Evolutionary conservation across 2,329 filamentous ascomycete genomes (phyloP).

Genomic region (Colletotrichum spaethianum): DNA sequence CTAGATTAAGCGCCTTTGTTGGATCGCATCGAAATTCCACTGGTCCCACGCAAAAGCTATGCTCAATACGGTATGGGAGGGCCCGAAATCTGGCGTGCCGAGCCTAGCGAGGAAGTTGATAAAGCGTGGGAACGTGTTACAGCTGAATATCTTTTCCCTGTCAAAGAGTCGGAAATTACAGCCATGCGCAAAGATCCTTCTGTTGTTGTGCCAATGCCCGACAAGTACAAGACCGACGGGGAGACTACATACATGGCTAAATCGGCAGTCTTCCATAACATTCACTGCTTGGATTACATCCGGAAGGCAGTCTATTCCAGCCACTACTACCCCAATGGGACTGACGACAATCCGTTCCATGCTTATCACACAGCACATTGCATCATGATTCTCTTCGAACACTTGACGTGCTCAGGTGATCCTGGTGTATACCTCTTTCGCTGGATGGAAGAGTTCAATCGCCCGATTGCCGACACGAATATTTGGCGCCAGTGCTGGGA

Average conservation of each 20-base stretch:
- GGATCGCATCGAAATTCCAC: slow-evolving; percentile 2
- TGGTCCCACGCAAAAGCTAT: slow-evolving; percentile 23
- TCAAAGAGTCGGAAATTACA: slow-evolving; percentile 17
- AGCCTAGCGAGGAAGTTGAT: slow-evolving; percentile 29
- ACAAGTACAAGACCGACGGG: slow-evolving; percentile 17
- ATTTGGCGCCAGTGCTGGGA: slow-evolving; percentile 31
- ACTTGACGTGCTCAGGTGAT: slow-evolving; percentile 11
- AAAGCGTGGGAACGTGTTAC: slow-evolving; percentile 29
- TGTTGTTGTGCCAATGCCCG: slow-evolving; percentile 20
- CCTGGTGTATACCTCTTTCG: slow-evolving; percentile 2
- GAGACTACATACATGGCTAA: slow-evolving; percentile 26
- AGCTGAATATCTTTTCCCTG: slow-evolving; percentile 20
- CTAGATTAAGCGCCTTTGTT: slow-evolving; percentile 1
- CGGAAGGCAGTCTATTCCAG: slow-evolving; percentile 12
- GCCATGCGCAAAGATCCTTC: slow-evolving; percentile 23
- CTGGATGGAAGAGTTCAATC: slow-evolving; percentile 27
- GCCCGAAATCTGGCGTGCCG: slow-evolving; percentile 20
- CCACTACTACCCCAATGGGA: slow-evolving; percentile 28
- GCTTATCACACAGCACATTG: slow-evolving; percentile 23
- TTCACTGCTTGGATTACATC: slow-evolving; percentile 33
- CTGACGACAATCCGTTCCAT: slow-evolving; percentile 26
- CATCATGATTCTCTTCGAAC: slow-evolving; percentile 28
- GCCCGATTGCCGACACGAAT: slow-evolving; percentile 16
- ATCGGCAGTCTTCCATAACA: slow-evolving; percentile 24
- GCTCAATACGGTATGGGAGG: slow-evolving; percentile 28